Evolutionary conservation across 179 eudicot species (phyloP).

Genomic region (Beta corolliflora): DNA sequence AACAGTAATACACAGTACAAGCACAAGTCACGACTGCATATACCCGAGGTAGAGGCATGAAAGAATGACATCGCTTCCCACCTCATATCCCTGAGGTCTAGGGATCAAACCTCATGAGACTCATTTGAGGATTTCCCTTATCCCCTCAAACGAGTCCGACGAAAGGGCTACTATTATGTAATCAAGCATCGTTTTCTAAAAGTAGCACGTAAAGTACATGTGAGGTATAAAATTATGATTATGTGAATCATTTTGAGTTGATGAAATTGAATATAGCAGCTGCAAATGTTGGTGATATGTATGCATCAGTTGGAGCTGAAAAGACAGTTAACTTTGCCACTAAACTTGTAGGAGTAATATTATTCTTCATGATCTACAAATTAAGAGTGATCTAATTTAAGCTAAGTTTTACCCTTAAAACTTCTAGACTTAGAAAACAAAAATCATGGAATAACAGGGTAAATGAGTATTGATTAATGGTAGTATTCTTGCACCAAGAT

Average conservation of each 20-base stretch:
- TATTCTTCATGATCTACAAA: neutral
- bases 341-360: neutral
- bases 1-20: neutral
- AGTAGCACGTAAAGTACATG: neutral
- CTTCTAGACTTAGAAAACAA: neutral
- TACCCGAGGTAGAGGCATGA: too few relatives aligned
- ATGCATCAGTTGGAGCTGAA: neutral
- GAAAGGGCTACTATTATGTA: too few relatives aligned
- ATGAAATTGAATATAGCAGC: neutral
- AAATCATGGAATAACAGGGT: too few relatives aligned
- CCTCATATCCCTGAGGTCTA: too few relatives aligned
- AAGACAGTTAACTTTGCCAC: too few relatives aligned
- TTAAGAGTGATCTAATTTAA: too few relatives aligned
- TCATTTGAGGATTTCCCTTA: too few relatives aligned
- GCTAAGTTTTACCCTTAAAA: neutral
- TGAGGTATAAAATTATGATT: neutral
- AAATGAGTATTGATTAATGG: neutral
- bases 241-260: conserved; percentile 7
- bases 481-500: neutral
- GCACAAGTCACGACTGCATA: too few relatives aligned
- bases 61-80: too few relatives aligned
- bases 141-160: too few relatives aligned
- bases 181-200: neutral
- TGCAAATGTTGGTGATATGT: too few relatives aligned
- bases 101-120: too few relatives aligned